A percentile compares a stretch with the other conserved stretches of the same genome.
These are phyloP conservation scores for Heritiera fomes DNA, from an alignment of 345 rosid genomes.

Conservation along the genomic window DNA sequence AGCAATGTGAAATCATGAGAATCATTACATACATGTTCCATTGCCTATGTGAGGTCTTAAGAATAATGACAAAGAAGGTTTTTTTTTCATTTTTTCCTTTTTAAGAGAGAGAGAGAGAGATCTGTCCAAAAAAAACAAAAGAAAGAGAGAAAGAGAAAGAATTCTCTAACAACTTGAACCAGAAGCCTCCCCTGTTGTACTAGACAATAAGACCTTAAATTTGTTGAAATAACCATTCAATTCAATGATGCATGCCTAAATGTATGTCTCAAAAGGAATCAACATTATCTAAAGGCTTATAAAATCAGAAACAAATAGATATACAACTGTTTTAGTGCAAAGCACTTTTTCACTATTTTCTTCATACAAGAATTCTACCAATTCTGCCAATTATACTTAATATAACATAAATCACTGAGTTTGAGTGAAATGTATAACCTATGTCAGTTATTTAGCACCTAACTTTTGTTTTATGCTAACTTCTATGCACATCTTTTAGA, in stretches of 20 bases:
- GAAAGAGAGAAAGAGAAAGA: neutral
- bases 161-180: neutral
- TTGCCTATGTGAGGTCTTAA: neutral
- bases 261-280: neutral
- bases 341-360: no score
- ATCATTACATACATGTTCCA: neutral
- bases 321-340: neutral
- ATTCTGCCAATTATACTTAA: no score
- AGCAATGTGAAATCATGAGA: neutral
- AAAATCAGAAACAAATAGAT: neutral
- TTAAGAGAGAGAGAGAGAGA: neutral
- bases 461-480: neutral
- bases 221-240: conserved; percentile 7
- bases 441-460: neutral
- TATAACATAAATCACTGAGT: no score
- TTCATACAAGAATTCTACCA: no score
- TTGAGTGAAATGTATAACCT: neutral
- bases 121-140: no score
- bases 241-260: neutral
- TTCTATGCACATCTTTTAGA: neutral
- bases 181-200: neutral
- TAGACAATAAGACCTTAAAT: neutral
- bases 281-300: neutral
- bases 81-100: neutral
- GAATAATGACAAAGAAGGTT: neutral